Evolutionary conservation across 75 land plant genomes (phyloP), one percentile per base, ranked within the genome.

Genomic region (Pinus albicaulis): DNA sequence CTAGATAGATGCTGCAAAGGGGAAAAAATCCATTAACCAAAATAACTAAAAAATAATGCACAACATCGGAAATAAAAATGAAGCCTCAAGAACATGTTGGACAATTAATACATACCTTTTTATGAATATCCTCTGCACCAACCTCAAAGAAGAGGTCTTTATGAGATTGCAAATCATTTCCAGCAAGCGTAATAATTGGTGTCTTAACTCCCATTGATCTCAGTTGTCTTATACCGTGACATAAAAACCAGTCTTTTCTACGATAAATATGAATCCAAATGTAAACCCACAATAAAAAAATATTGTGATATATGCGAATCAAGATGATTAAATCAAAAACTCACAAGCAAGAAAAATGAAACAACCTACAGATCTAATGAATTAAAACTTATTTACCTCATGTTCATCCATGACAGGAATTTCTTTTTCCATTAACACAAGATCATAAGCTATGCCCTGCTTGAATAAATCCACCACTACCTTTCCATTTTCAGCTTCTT

Each of bases 321-420:
- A 0, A 24, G n/a, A 23, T 22, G 52, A 34, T 7, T 60, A 57
- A 26, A 7, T 31, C 26, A 36, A 75, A 59, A 62, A 12, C 28
- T 64, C 68, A 64, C 34, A 74, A 20, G 15, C 16, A n/a, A 3
- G 15, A 22, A 15, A 59, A 61, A 56, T 31, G 23, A 19, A 55
- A 14, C 64, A 57, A n/a, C 28, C 10, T 7, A 68, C 19, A 7
- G 8, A 7, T 68, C 11, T 2, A 48, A 59, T 20, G 28, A 11
- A 28, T 12, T 23, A 14, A 13, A 76, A 26, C 5, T 19, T 26
- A 5, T 56, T 63, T 57, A 83, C 89, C 86, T 89, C 91, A 60
- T 89, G 91, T 24, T 86, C 91, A 75, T 89, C 91, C 89, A 89
- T 89, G 41, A 89, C 82, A 4, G 89, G 89, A 89, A 89, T 89